Conservation (phyloP, 2,329 filamentous ascomycete species). For the Polychaeton citri region DNA sequence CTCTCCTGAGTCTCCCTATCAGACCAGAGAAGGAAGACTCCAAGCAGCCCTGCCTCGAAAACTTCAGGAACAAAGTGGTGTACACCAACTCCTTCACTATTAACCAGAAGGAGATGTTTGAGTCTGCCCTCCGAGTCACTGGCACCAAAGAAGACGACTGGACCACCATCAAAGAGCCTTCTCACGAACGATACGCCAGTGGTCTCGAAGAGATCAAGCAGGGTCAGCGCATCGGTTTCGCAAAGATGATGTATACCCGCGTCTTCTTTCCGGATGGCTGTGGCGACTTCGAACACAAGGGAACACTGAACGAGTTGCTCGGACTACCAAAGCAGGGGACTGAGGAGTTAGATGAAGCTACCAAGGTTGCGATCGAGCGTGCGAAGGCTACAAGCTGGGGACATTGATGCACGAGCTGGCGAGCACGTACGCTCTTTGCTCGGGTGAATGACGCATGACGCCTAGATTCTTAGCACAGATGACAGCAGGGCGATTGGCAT, state of each 20-base stretch:
- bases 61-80: conserved; percentile 36
- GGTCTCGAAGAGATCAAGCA: conserved; percentile 32
- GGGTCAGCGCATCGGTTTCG: conserved; percentile 33
- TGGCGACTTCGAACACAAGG: conserved; percentile 25
- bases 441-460: too few species aligned
- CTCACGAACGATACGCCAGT: conserved; percentile 35
- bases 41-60: conserved; percentile 24
- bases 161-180: conserved; percentile 38
- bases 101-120: conserved; percentile 52
- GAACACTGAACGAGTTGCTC: conserved; percentile 40
- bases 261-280: conserved; percentile 32
- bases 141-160: conserved; percentile 47
- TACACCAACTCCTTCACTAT: conserved; percentile 45
- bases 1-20: conserved; percentile 20
- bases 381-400: too few species aligned
- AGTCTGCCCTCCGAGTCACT: conserved; percentile 45
- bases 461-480: too few species aligned
- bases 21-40: conserved; percentile 26
- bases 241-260: conserved; percentile 41
- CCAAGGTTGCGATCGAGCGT: conserved; percentile 35
- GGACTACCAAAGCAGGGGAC: conserved; percentile 40
- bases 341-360: conserved; percentile 47
- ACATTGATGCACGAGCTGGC: too few species aligned
- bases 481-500: too few species aligned
- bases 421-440: too few species aligned